phyloP scores from a whole-genome alignment of 768 basidiomycete genomes.

The Mycena galericulata region DNA sequence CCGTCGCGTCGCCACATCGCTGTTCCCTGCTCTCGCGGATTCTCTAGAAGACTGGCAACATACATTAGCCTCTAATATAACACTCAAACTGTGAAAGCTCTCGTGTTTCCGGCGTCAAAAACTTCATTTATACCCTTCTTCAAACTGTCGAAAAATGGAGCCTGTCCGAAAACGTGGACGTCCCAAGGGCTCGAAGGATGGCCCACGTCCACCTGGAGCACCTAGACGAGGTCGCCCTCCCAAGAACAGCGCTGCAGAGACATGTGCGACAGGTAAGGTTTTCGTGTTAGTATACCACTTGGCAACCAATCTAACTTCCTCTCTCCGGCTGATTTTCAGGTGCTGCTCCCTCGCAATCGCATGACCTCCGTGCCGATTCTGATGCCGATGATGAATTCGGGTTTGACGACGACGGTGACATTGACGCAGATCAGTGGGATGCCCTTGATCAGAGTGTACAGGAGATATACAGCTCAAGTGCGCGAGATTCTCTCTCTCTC shows the following conservation, averaged over 20 bases:
- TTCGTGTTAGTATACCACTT: background rate
- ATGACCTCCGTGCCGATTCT: background rate
- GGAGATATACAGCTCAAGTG: background rate
- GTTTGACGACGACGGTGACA: background rate
- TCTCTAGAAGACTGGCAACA: background rate
- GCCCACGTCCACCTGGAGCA: background rate
- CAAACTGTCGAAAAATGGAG: background rate
- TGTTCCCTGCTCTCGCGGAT: no score
- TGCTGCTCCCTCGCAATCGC: background rate
- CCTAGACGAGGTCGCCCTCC: background rate
- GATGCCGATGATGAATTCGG: slow-evolving; percentile 8
- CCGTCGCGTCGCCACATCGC: no score
- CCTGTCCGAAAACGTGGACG: background rate
- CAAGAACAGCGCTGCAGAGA: background rate
- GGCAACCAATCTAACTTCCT: background rate
- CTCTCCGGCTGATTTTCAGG: background rate
- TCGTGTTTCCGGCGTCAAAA: background rate
- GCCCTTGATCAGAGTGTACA: slow-evolving; percentile 1
- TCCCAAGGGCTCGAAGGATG: background rate
- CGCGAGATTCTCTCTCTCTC: background rate
- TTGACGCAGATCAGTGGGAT: background rate
- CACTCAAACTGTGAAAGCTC: background rate
- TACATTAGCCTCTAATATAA: no score
- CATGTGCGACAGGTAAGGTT: background rate
- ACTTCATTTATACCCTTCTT: background rate